phyloP scores from a whole-genome alignment of 2,329 filamentous ascomycete species.

The Thelonectria rubi region DNA sequence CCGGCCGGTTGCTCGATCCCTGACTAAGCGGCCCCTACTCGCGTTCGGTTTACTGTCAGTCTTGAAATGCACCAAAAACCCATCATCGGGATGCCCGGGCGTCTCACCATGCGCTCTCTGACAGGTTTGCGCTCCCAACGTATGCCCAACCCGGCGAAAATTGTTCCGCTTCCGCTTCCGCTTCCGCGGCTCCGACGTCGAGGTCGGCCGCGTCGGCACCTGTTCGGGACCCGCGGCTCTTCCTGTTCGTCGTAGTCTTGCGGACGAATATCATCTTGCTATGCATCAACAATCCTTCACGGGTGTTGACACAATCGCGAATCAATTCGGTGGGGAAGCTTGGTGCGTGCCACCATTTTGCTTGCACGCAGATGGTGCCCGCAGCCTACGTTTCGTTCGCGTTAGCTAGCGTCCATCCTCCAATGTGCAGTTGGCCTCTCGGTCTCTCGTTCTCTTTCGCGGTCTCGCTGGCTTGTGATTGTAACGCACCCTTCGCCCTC shows the following conservation, averaged over 20 bases:
- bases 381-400: conserved; percentile 63
- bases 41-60: conserved; percentile 34
- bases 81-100: conserved; percentile 15
- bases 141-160: conserved; percentile 75
- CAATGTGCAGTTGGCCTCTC: conserved; percentile 20
- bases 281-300: conserved; percentile 82
- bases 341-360: conserved; percentile 73
- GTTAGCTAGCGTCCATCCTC: conserved; percentile 38
- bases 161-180: conserved; percentile 34
- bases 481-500: conserved; percentile 62
- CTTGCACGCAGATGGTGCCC: conserved; percentile 84
- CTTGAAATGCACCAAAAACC: conserved; percentile 25
- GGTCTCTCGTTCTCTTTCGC: neutral
- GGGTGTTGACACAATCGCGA: conserved; percentile 77
- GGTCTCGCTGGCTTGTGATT: conserved; percentile 44
- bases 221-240: conserved; percentile 22
- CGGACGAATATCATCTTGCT: conserved; percentile 76
- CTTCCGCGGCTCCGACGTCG: conserved; percentile 34
- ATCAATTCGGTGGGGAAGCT: conserved; percentile 78
- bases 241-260: neutral
- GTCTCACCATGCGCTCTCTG: conserved; percentile 88
- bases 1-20: conserved; percentile 71
- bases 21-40: conserved; percentile 77
- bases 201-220: conserved; percentile 12
- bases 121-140: conserved; percentile 89